Evolutionary conservation across 768 basidiomycete genomes (phyloP), one percentile per base, ranked within the genome.

Genomic region (Russula abietina): DNA sequence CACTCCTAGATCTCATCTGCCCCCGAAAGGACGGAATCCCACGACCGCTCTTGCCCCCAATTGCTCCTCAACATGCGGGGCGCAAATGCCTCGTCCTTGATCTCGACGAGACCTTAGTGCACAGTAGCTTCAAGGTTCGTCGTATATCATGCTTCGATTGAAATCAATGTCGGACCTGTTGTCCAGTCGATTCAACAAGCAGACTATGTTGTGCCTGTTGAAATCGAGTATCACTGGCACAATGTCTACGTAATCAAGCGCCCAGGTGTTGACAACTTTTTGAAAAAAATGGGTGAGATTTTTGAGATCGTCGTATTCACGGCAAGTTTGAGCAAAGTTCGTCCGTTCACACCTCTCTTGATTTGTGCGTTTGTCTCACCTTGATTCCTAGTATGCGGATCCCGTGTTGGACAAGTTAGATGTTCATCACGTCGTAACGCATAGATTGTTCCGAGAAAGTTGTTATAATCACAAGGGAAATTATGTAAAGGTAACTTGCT

Each of bases 241-340:
- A 98, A 99, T 71, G 94, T 98, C 67, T 98, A 98, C 76, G 97
- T 98, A 54, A 91, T 98, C 75, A 98, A 98, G 75, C 88, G 97
- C 55, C 97, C 97, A 10, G 97, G 97, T 17, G 97, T 99, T 17
- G 97, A 99, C 73, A 88, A 87, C 71, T 99, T 98, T 75, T 77
- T 99, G 72, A 91, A 91, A 79, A 89, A 87, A 76, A 99, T 98
- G 97, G 97, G 97, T 41, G 94, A 98, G 74, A 87, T 98, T 50
- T 99, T 96, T 72, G 97, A 99, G 75, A 81, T 99, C 55, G 96
- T 99, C 36, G 91, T 99, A 11, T 99, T 98, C 74, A 99, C 97
- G 7, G 97, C 97, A 9, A 95, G 92, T 76, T 75, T 99, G 61
- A 95, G 93, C 83, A 99, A 98, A 82, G 95, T 94, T 53, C 41